Conservation (phyloP, 768 basidiomycete genomes). For the Termitomyces sp. region DNA sequence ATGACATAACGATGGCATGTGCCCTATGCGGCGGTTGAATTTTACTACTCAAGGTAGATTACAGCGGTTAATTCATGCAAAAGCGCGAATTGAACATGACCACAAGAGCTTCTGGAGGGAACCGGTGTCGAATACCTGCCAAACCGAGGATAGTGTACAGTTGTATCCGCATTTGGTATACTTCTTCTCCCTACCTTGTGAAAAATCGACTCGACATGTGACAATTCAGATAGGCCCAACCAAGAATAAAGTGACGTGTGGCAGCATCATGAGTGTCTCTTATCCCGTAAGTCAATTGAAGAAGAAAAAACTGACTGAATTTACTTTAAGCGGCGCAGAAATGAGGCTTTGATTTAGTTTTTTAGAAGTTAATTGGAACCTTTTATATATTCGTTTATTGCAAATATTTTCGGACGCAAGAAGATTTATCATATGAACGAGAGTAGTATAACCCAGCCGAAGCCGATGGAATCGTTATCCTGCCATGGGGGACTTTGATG, state of each 20-base stretch:
- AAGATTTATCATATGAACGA: too few relatives aligned
- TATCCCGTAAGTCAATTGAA: not conserved
- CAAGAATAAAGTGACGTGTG: not conserved
- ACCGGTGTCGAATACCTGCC: not conserved
- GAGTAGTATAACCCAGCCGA: too few relatives aligned
- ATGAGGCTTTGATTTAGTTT: too few relatives aligned
- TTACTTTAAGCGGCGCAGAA: too few relatives aligned
- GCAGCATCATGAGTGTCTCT: not conserved
- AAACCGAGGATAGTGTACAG: not conserved
- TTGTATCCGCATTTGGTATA: not conserved
- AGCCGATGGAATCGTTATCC: not conserved
- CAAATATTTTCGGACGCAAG: too few relatives aligned
- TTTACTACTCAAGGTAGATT: not conserved
- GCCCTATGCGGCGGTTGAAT: not conserved
- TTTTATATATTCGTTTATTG: too few relatives aligned
- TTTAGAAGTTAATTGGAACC: too few relatives aligned
- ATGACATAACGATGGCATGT: not conserved
- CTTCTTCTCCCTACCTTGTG: not conserved
- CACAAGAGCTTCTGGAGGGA: not conserved
- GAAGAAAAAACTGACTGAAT: too few relatives aligned
- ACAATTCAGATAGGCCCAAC: not conserved
- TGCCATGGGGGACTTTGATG: not conserved
- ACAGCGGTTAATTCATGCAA: not conserved
- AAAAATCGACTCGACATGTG: not conserved
- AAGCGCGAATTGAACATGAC: not conserved